Base-by-base conservation (phyloP, 2,329 filamentous ascomycete genomes). In the Xylariales sp. region DNA sequence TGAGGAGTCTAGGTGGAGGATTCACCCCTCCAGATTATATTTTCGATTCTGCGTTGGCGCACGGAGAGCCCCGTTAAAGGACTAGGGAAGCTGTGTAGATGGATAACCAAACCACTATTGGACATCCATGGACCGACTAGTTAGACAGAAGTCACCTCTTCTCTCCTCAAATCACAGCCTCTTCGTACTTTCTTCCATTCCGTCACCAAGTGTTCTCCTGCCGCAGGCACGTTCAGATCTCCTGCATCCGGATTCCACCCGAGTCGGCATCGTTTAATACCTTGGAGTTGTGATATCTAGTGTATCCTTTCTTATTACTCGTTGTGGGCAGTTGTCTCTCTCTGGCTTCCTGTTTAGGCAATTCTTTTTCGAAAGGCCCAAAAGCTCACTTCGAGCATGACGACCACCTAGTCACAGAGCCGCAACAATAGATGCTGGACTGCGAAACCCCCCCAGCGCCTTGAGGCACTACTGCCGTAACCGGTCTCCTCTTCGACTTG, bases 41-140 rank as follows among this genome's bases (percentile, higher is more conserved):
- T 69, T 65, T 68, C 68, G 66, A 69, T 63, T 65, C 58, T 66
- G 65, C 57, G 66, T 65, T 65, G 65, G 63, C 60, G 62, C 58
- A 61, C 62, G 60, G 63, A 64, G 62, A 66, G 62, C 63, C 65
- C 68, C 64, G 62, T 62, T 49, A 42, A 37, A 43, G 43, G 43
- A 49, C 49, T 48, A 49, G 50, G 48, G 48, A 44, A 45, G 48
- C 44, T 52, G 48, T 42, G 38, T 44, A 56, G 49, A 43, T 52
- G 48, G 42, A 51, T 52, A 50, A 48, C 48, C 46, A 48, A 27
- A 27, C 8, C n/a, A n/a, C n/a, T 47, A 34, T 46, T 44, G 25
- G 49, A 47, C 52, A 54, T 47, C 38, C 51, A 51, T 49, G 46
- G 46, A 41, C 43, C 45, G 44, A 48, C 42, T 50, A 47, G 46